Base-by-base conservation (phyloP, 108 stramenopile genomes). In the Skeletonema potamos region DNA sequence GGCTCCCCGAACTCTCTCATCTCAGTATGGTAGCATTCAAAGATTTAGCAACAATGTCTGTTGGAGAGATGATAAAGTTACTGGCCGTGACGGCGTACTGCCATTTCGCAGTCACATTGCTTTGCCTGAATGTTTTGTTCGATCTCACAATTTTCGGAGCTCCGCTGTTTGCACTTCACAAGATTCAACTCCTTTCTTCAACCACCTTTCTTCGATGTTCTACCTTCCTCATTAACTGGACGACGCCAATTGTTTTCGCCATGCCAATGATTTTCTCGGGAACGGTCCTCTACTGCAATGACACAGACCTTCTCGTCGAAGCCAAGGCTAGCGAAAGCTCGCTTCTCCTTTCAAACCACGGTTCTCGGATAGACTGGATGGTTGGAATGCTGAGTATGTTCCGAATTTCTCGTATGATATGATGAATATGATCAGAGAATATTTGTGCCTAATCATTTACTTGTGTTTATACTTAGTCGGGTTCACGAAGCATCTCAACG, bases 311-410 rank as follows among this genome's bases (percentile, higher is more conserved):
- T 4, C 34, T 84, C 26, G 30, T 61, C 24, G 69, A 80, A 34
- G 27, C 73, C 4, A 83, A 84, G 58, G 34, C 54, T 12, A 62
- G 27, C 36, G 57, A 77, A 17, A 68, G 68, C 33, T 63, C 66
- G 0, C 28, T 84, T 10, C 68, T 84, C 1, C 54, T 84, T 0
- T 27, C 80, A 0, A 84, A 84, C 56, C 84, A 84, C 43, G 76
- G 80, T 24, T 67, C 68, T 11, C 27, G 84, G 10, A 77, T 84
- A 1, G 84, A 84, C 39, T 81, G 84, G 80, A 84, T 84, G 80
- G 66, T 84, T 10, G 84, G 65, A 0, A 77, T 84, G 80, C n/a
- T n/a, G n/a, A n/a, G n/a, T n/a, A n/a, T n/a, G n/a, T n/a, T n/a
- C n/a, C n/a, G n/a, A n/a, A n/a, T n/a, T n/a, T n/a, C n/a, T n/a